Evolutionary conservation across 805 yeast genomes (phyloP).

Genomic region (Trichomonascus vanleenenianus): DNA sequence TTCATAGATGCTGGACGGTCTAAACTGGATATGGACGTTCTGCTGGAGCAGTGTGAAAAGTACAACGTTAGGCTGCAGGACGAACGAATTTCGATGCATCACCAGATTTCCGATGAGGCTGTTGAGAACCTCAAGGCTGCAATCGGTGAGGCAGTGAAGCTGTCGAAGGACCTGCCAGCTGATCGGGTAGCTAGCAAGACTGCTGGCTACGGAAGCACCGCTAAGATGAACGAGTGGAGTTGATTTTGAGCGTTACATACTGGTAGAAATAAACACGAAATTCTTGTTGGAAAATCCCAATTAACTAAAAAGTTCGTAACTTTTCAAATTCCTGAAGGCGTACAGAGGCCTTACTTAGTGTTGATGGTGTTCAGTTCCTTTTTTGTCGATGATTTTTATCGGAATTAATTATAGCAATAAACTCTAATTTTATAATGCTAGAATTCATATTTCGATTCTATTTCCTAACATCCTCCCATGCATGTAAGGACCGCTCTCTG

Average conservation of each 20-base stretch:
- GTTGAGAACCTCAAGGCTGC: conserved; percentile 30
- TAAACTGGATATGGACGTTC: conserved; percentile 45
- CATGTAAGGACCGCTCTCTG: no score
- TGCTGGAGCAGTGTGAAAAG: conserved; percentile 48
- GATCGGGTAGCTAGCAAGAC: background rate
- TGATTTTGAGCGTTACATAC: background rate
- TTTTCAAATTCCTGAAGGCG: no score
- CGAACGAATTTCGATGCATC: conserved; percentile 71
- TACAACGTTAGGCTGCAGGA: conserved; percentile 58
- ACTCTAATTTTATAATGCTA: no score
- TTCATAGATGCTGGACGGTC: conserved; percentile 63
- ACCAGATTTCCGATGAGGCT: conserved; percentile 48
- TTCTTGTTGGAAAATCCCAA: no score
- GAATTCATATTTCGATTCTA: background rate
- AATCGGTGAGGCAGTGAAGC: conserved; percentile 1
- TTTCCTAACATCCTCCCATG: no score
- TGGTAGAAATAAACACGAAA: no score
- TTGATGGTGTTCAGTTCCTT: no score
- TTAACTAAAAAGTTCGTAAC: no score
- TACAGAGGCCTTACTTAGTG: no score
- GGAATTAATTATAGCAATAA: no score
- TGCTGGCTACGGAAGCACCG: background rate
- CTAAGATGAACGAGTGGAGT: conserved; percentile 2
- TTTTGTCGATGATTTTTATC: no score
- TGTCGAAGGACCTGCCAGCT: conserved; percentile 1